Evolutionary conservation across 305 asterid genomes (phyloP).

Genomic region (Solanum hybrid): DNA sequence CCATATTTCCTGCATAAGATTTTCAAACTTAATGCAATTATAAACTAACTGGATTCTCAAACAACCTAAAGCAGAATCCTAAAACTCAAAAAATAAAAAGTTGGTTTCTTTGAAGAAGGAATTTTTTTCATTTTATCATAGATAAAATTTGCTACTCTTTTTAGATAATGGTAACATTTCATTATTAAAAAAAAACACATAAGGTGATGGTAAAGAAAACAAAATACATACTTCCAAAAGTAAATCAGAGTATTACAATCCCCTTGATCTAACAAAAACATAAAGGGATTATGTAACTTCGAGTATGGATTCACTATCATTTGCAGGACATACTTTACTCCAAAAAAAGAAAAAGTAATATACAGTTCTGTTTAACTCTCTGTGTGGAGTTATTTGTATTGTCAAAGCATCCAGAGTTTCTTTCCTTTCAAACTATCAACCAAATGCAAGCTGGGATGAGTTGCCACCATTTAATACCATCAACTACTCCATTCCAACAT

Average conservation of each 20-base stretch:
- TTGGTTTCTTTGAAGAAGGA: background rate
- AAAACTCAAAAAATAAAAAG: background rate
- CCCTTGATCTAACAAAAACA: background rate
- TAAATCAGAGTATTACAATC: background rate
- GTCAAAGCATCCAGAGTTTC: background rate
- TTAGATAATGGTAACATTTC: background rate
- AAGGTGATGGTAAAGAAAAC: background rate
- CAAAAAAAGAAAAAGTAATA: background rate
- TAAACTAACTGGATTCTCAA: background rate
- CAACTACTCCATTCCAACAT: background rate
- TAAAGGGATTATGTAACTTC: background rate
- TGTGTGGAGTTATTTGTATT: background rate
- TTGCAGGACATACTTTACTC: background rate
- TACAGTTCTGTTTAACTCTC: background rate
- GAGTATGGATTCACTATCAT: background rate
- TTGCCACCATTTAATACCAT: background rate
- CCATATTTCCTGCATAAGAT: slow-evolving; percentile 49
- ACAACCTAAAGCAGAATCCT: background rate
- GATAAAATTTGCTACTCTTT: background rate
- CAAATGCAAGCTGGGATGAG: background rate
- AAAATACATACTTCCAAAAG: background rate
- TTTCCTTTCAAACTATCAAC: background rate
- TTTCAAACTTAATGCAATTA: background rate
- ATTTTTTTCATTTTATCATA: background rate
- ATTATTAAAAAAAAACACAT: background rate